Base-by-base conservation (phyloP, 2,329 filamentous ascomycete genomes). In the Exophiala aquamarina region DNA sequence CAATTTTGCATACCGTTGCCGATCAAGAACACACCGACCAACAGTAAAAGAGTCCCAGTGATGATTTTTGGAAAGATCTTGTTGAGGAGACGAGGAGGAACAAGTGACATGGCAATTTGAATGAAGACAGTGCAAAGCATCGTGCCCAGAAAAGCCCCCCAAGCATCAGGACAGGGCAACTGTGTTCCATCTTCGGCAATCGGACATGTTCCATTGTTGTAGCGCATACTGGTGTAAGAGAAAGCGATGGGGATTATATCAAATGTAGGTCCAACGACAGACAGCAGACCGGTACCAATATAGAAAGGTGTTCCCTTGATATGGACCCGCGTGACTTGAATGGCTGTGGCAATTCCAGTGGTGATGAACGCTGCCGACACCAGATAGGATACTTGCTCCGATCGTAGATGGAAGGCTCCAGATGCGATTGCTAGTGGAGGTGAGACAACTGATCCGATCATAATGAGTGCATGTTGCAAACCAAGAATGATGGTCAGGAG, bases 341-440 rank as follows among this genome's bases (percentile, higher is more conserved):
- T 73, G 4, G 80, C 73, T 1, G 86, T 89, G 18, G 92, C 75
- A 33, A 89, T 75, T 20, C 87, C 88, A 3, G 85, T 88, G 3
- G 91, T 86, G 55, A 94, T 90, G 47, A 91, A 71, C 0, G 86
- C 82, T 0, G 86, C 86, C 4, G 86, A 90, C 4, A 91, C 86
- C 2, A 91, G 80, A 61, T 94, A 93, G 59, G 89, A 84, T 54
- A 86, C 80, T 38, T 83, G 69, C 1, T 74, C 75, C 0, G 72
- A 59, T 3, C 70, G 65, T 5, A 93, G 72, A 58, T 89, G 85
- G 48, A 83, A 85, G 28, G 72, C 74, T 2, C 77, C 66, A 13
- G 78, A 75, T 2, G 80, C 69, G 49, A 93, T 78, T 52, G 91
- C 83, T 44, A 93, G 79, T 2, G 88, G 87, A 28, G 88, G 88